These are phyloP conservation scores for Musa schizocarpa DNA, from an alignment of 176 grass and related monocot species.

Conservation along the genomic window DNA sequence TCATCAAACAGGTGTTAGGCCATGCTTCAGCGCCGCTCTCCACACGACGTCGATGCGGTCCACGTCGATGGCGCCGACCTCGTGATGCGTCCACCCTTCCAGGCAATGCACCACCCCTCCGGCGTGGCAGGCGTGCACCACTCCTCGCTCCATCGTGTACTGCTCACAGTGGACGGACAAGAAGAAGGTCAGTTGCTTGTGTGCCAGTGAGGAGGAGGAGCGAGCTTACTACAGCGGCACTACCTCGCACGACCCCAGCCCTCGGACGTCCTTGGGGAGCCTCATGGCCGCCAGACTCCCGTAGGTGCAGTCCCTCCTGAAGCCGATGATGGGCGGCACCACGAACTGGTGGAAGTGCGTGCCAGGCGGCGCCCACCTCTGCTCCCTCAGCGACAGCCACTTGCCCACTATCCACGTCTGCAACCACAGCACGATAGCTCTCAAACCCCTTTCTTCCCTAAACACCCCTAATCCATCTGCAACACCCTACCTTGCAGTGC, in stretches of 20 bases:
- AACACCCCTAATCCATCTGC: neutral
- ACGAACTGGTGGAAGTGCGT: constrained; percentile 99
- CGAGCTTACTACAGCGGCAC: neutral
- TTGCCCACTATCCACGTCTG: constrained; percentile 93
- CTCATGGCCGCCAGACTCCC: constrained; percentile 81
- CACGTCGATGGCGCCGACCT: constrained; percentile 83
- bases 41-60: constrained; percentile 83
- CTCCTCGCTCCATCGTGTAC: constrained; percentile 87
- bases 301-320: constrained; percentile 84
- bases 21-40: constrained; percentile 72
- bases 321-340: constrained; percentile 74
- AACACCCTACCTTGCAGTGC: constrained; percentile 49
- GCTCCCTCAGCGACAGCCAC: constrained; percentile 76
- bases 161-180: constrained; percentile 16
- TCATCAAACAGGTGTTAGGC: constrained; percentile 46
- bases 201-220: no score
- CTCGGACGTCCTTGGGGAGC: constrained; percentile 84
- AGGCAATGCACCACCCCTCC: constrained; percentile 90
- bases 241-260: constrained; percentile 75
- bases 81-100: constrained; percentile 88
- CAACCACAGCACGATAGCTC: neutral
- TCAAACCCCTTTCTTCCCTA: neutral
- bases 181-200: neutral
- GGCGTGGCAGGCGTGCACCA: constrained; percentile 97
- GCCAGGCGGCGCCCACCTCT: constrained; percentile 63